phyloP scores from a whole-genome alignment of 305 asterid genomes.

The Fraxinus velutina region DNA sequence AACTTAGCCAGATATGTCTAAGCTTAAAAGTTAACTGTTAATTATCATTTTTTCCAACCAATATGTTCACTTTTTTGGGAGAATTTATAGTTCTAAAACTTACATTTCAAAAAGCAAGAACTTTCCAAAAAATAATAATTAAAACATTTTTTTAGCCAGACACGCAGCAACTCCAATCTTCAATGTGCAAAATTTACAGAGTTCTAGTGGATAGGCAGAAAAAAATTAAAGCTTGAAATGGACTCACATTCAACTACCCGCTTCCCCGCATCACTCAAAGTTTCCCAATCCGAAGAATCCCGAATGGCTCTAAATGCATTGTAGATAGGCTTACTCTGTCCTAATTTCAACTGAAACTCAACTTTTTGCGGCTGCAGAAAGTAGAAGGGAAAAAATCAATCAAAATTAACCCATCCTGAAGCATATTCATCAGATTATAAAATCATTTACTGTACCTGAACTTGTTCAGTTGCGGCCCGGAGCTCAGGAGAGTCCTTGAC shows the following conservation, averaged over 20 bases:
- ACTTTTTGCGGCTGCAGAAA: constrained; percentile 59
- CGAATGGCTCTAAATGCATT: constrained; percentile 57
- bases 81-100: neutral
- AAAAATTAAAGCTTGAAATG: neutral
- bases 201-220: neutral
- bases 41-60: neutral
- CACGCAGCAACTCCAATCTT: neutral
- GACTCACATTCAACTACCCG: constrained; percentile 62
- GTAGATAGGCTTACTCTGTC: constrained; percentile 67
- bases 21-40: neutral
- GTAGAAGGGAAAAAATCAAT: neutral
- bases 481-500: constrained; percentile 64
- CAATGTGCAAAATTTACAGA: neutral
- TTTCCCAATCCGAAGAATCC: constrained; percentile 55
- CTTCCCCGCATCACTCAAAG: constrained; percentile 56
- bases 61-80: neutral
- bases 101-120: neutral
- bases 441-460: constrained; percentile 47
- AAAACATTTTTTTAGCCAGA: neutral
- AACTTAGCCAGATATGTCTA: neutral
- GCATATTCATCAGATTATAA: neutral
- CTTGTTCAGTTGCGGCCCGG: constrained; percentile 62
- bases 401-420: neutral
- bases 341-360: constrained; percentile 56
- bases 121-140: neutral